These are phyloP conservation scores for Stygiomarasmius scandens DNA, from an alignment of 1,284 basidiomycete species.

Conservation along the genomic window DNA sequence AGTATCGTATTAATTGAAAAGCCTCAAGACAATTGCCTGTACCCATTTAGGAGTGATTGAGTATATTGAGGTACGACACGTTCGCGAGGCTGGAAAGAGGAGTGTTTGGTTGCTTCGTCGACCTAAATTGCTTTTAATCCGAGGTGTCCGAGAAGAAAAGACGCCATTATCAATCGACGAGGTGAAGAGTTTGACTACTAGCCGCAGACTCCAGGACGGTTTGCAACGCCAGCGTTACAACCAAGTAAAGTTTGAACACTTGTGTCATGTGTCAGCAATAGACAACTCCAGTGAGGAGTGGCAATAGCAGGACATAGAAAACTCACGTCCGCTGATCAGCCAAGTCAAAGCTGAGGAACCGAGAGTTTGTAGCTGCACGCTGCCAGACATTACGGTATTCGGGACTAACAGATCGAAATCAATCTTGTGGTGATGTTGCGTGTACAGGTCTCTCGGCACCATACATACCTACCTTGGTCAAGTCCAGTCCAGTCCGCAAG, in stretches of 20 bases:
- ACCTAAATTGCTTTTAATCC: neutral
- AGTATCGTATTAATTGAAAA: no score
- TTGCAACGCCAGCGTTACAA: neutral
- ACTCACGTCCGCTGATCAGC: no score
- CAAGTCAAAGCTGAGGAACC: no score
- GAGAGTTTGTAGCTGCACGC: no score
- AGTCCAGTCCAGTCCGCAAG: no score
- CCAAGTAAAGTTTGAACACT: neutral
- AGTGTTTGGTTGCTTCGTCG: neutral
- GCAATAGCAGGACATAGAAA: neutral
- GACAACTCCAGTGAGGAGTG: neutral
- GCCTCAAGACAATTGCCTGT: no score
- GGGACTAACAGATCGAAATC: no score
- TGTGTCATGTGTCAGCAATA: no score
- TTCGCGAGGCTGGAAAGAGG: neutral
- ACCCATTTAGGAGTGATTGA: neutral
- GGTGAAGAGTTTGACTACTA: neutral
- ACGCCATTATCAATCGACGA: neutral
- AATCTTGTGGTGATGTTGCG: no score
- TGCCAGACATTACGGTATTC: no score
- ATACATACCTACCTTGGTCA: no score
- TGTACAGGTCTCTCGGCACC: no score
- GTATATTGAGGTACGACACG: neutral
- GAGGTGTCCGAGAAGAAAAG: neutral
- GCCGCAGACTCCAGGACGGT: neutral